Conservation (phyloP, 371 early-diverging fungal species). For the Astathelohania contejeani region DNA sequence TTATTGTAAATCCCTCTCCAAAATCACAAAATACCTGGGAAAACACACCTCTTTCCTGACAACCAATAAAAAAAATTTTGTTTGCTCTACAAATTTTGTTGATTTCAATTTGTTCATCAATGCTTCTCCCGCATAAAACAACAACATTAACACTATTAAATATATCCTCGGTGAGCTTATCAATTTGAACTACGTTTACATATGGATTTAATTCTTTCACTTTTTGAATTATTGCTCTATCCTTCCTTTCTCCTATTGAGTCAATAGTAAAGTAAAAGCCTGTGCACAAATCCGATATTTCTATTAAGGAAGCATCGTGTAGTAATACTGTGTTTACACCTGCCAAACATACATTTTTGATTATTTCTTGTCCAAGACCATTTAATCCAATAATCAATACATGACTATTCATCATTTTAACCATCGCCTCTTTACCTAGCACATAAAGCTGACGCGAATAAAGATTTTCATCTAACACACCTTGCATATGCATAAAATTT, state of each 20-base stretch:
- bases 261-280: conserved; percentile 69
- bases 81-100: conserved; percentile 67
- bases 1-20: conserved; percentile 66
- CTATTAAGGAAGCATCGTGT: conserved; percentile 64
- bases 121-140: conserved; percentile 64
- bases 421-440: conserved; percentile 96
- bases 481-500: too few relatives aligned
- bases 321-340: conserved; percentile 91
- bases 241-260: conserved; percentile 80
- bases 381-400: conserved; percentile 84
- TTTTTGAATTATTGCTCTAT: conserved; percentile 59
- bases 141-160: conserved; percentile 64
- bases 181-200: conserved; percentile 67
- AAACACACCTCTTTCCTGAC: conserved; percentile 79
- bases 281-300: conserved; percentile 70
- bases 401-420: conserved; percentile 81
- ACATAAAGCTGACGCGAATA: conserved; percentile 56
- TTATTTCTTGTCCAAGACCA: conserved; percentile 92
- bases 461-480: conserved; percentile 51
- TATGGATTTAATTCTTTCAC: conserved; percentile 89
- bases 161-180: conserved; percentile 58
- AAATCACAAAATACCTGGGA: conserved; percentile 90
- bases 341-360: conserved; percentile 93
- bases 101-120: conserved; percentile 64
- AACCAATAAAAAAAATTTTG: conserved; percentile 73